These are phyloP conservation scores for Aspergillus quadricinctus DNA, from an alignment of 2,329 filamentous ascomycete genomes.

Conservation along the genomic window DNA sequence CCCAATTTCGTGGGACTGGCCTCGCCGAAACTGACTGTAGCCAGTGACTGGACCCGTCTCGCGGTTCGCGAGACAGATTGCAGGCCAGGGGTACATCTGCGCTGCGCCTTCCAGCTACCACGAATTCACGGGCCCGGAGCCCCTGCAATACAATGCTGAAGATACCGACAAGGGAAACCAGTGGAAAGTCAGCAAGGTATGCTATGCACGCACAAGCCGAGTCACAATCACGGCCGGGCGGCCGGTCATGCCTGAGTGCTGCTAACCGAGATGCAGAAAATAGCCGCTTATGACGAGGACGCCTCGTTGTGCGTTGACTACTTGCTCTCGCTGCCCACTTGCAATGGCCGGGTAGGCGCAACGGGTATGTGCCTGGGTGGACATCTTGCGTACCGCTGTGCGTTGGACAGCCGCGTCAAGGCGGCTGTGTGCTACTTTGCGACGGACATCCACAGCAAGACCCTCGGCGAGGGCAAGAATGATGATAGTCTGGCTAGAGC, in stretches of 20 bases:
- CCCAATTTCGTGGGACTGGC: not conserved
- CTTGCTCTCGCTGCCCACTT: conserved; percentile 68
- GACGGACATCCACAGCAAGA: conserved; percentile 79
- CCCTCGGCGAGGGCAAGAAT: conserved; percentile 64
- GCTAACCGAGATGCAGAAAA: conserved; percentile 50
- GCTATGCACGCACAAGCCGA: conserved; percentile 24
- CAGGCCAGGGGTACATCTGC: conserved; percentile 88
- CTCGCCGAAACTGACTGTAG: not conserved
- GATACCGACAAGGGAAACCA: conserved; percentile 85
- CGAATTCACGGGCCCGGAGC: conserved; percentile 81
- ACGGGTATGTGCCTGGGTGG: conserved; percentile 93
- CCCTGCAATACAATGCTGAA: conserved; percentile 78
- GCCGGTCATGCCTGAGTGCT: not conserved
- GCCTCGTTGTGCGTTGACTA: conserved; percentile 63
- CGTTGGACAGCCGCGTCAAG: conserved; percentile 70
- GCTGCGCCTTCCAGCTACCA: conserved; percentile 88
- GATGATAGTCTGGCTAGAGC: conserved; percentile 61
- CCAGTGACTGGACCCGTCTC: conserved; percentile 84
- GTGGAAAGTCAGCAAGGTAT: conserved; percentile 76
- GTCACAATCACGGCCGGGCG: not conserved
- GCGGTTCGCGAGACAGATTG: conserved; percentile 86
- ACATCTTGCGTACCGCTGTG: conserved; percentile 71
- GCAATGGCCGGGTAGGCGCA: conserved; percentile 72
- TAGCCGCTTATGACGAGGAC: conserved; percentile 83
- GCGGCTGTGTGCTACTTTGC: conserved; percentile 86